These are phyloP conservation scores for Berkeleyomyces rouxiae DNA, from an alignment of 2,329 filamentous ascomycete genomes.

Conservation along the genomic window DNA sequence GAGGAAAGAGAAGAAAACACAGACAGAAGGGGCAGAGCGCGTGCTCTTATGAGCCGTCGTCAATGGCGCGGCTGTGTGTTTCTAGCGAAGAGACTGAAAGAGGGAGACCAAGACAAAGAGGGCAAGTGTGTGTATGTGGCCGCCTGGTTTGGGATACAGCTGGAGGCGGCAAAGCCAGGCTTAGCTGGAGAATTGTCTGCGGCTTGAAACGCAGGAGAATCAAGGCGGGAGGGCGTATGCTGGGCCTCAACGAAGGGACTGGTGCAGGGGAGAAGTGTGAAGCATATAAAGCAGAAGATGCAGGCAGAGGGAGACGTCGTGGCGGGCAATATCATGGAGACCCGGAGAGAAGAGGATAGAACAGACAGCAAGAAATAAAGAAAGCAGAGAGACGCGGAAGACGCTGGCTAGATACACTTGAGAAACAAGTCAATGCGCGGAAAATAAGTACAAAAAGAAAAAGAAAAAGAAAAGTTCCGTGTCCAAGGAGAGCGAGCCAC, in stretches of 20 bases:
- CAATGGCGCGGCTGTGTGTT: background rate
- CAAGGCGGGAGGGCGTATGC: background rate
- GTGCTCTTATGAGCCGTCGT: background rate
- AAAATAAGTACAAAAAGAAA: too few relatives aligned
- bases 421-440: too few relatives aligned
- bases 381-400: background rate
- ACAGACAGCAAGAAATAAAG: background rate
- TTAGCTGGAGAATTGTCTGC: background rate
- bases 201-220: background rate
- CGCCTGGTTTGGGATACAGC: background rate
- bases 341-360: background rate
- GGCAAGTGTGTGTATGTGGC: background rate
- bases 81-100: background rate
- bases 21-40: background rate
- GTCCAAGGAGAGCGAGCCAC: too few relatives aligned
- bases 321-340: background rate
- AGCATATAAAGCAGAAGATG: background rate
- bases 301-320: background rate
- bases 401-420: too few relatives aligned
- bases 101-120: slow-evolving; percentile 3
- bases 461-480: too few relatives aligned
- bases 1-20: background rate
- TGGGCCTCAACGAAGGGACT: background rate
- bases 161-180: background rate
- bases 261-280: background rate